phyloP scores from a whole-genome alignment of 2,329 filamentous ascomycete species.

The Colletotrichum higginsianum region DNA sequence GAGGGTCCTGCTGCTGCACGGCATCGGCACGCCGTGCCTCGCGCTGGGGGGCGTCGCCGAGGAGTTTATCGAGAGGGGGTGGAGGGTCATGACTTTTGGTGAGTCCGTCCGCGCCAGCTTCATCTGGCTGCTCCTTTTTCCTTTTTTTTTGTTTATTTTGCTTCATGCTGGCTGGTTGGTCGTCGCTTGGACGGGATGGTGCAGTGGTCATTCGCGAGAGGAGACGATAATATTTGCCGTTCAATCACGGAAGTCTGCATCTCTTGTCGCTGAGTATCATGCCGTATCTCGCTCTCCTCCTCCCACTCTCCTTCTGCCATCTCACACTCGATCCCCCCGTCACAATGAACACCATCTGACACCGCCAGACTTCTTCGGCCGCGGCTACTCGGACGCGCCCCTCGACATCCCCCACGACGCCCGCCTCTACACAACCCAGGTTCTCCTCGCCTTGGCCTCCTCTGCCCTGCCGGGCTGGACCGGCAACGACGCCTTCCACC shows the following conservation, averaged over 20 bases:
- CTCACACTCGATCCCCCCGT: neutral
- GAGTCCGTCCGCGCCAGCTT: conserved; percentile 49
- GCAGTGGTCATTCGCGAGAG: neutral
- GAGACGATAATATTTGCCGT: neutral
- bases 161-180: neutral
- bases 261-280: neutral
- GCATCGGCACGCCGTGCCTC: conserved; percentile 84
- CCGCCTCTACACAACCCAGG: conserved; percentile 75
- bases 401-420: conserved; percentile 71
- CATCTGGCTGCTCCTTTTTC: too few relatives aligned
- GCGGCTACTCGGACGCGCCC: conserved; percentile 83
- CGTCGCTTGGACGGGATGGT: neutral
- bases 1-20: conserved; percentile 83
- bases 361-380: conserved; percentile 76
- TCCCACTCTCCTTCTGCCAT: neutral
- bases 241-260: neutral
- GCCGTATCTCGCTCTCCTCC: conserved; percentile 1
- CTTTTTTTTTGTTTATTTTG: neutral
- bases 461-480: conserved; percentile 70
- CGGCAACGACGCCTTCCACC: conserved; percentile 71
- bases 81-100: conserved; percentile 85
- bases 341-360: neutral
- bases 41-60: conserved; percentile 77
- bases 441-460: conserved; percentile 76
- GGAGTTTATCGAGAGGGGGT: conserved; percentile 75